A percentile compares a stretch with the other conserved stretches of the same genome.
Conservation (phyloP, 495 filamentous ascomycete genomes). For the Delitschia confertaspora region DNA sequence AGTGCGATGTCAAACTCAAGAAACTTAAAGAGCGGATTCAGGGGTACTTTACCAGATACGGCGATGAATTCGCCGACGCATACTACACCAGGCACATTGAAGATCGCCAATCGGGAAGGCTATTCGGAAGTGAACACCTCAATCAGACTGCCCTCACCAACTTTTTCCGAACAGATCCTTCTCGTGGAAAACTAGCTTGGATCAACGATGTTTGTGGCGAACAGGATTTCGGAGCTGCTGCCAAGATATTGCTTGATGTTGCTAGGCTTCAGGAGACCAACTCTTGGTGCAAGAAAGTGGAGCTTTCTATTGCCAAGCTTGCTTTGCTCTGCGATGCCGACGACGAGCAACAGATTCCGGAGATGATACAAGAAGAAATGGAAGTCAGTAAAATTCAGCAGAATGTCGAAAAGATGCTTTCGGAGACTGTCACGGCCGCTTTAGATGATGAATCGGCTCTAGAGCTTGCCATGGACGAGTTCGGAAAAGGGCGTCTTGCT, state of each 20-base stretch:
- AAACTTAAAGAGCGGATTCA: constrained; percentile 22
- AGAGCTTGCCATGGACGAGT: constrained; percentile 62
- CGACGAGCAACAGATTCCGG: background rate
- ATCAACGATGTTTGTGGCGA: constrained; percentile 76
- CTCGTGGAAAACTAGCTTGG: constrained; percentile 75
- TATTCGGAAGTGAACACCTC: constrained; percentile 56
- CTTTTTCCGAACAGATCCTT: constrained; percentile 60
- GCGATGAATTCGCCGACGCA: constrained; percentile 66
- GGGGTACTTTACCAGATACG: constrained; percentile 36
- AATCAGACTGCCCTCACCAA: constrained; percentile 59
- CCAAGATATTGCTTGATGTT: constrained; percentile 53
- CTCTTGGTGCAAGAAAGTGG: constrained; percentile 81
- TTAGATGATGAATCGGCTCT: constrained; percentile 70
- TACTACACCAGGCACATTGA: constrained; percentile 69
- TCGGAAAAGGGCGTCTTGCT: constrained; percentile 46
- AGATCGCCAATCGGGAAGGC: constrained; percentile 50
- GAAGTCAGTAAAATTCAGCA: constrained; percentile 67
- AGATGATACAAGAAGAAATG: constrained; percentile 43
- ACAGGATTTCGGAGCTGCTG: constrained; percentile 61
- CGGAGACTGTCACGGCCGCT: constrained; percentile 50
- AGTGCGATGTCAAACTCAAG: constrained; percentile 17
- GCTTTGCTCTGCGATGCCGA: constrained; percentile 51
- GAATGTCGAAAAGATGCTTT: constrained; percentile 52
- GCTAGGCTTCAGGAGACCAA: constrained; percentile 60
- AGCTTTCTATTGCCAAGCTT: constrained; percentile 81